Evolutionary conservation across 1,139 yeast species (phyloP), one percentile per base, ranked within the genome.

Genomic region (Candida frijolesensis): DNA sequence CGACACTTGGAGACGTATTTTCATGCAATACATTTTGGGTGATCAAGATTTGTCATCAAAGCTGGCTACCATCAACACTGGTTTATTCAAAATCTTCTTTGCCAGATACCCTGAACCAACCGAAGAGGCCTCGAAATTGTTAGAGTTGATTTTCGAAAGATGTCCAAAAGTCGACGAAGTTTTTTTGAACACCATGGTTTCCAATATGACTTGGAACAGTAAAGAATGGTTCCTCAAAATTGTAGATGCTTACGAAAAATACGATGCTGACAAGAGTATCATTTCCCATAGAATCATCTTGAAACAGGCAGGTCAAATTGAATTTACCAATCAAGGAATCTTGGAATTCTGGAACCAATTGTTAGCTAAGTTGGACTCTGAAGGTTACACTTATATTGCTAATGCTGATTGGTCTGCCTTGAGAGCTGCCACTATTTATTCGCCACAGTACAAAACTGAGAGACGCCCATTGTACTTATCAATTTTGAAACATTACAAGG

Each of bases 391-490:
- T 35, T 85, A 84, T 60, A 84, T 85, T 59, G 92, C 96, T 10
- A 83, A 83, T 61, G 95, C 94, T 25, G 96, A 89, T 70, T 89
- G 96, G 94, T 85, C 92, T 45, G 89, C 96, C 1, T 72, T 91
- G 53, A 79, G 92, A 69, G 90, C 85, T 65, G 88, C 92, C 12
- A 87, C 94, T 5, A 78, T 87, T 45, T 79, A 80, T 47, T 73
- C 84, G 1, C 67, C 65, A 22, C 39, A 40, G n/a, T 67, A 53
- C 51, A 48, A 42, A 25, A 63, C 65, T 1, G 76, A 75, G 44
- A 77, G 89, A 67, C 76, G 76, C 53, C 73, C 74, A 37, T 67
- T 86, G 16, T 87, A 85, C 67, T 78, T 82, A 65, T 77, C 82
- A 50, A 71, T 87, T 47, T 79, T 85, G 59, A 78, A 80, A 55